Percentiles rank a stretch among this genome's conserved stretches.
phyloP scores from a whole-genome alignment of 2,329 filamentous ascomycete genomes.

The Alternaria postmessia region DNA sequence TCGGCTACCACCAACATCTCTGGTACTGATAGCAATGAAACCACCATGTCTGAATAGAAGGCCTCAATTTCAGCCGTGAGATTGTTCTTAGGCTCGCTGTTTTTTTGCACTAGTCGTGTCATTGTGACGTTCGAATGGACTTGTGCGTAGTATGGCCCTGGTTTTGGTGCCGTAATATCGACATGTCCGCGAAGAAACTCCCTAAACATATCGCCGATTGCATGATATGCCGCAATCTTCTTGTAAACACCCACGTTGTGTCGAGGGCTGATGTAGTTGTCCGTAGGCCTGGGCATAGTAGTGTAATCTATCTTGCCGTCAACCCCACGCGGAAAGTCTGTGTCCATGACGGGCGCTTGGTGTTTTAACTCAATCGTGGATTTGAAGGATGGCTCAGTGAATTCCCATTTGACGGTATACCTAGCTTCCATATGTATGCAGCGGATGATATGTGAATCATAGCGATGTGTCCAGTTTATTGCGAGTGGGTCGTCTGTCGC shows the following conservation, averaged over 20 bases:
- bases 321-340: slow-evolving; percentile 36
- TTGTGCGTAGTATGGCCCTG: slow-evolving; percentile 38
- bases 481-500: slow-evolving; percentile 29
- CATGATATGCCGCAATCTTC: slow-evolving; percentile 46
- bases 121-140: slow-evolving; percentile 50
- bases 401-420: slow-evolving; percentile 46
- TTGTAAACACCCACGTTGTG: slow-evolving; percentile 40
- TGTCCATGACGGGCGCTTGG: slow-evolving; percentile 41
- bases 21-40: slow-evolving; percentile 47
- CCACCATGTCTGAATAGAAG: slow-evolving; percentile 47
- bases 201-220: slow-evolving; percentile 43
- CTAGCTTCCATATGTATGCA: slow-evolving; percentile 47
- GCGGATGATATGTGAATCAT: slow-evolving; percentile 40
- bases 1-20: slow-evolving; percentile 38
- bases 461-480: slow-evolving; percentile 39
- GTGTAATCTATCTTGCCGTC: slow-evolving; percentile 52
- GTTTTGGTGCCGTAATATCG: slow-evolving; percentile 37
- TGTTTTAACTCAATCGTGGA: slow-evolving; percentile 32
- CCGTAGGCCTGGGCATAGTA: slow-evolving; percentile 25
- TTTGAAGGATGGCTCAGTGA: slow-evolving; percentile 38
- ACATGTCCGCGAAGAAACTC: slow-evolving; percentile 43
- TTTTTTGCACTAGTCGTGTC: slow-evolving; percentile 54
- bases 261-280: slow-evolving; percentile 38
- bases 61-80: slow-evolving; percentile 33
- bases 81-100: slow-evolving; percentile 34